Evolutionary conservation across 2,329 filamentous ascomycete species (phyloP), one percentile per base, ranked within the genome.

Genomic region (Colletotrichum orchidophilum): DNA sequence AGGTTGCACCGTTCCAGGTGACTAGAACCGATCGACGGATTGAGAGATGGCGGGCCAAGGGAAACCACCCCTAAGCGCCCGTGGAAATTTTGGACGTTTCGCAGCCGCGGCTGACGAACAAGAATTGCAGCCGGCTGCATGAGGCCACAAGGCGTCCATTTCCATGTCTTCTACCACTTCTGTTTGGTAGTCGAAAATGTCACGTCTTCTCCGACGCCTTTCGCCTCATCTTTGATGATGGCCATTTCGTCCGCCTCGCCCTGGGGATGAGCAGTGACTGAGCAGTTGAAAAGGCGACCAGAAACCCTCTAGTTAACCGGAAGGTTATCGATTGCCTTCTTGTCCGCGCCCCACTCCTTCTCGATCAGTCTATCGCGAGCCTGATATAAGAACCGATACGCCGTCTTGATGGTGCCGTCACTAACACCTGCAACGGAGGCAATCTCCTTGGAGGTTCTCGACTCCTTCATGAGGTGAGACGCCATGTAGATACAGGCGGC

Each of bases 401-500:
- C 95, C 29, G 94, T 97, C 77, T 97, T 95, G 77, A 99, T 97
- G 0, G 96, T 99, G 66, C 96, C 95, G 78, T 99, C 97, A 80
- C 95, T 98, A 31, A 99, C 96, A 74, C 94, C 94, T 1, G 94
- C 94, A 21, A 96, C 92, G 27, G 83, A 82, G 5, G 94, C 93
- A 76, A 99, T 98, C 72, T 97, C 93, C 81, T 95, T 95, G n/a
- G 94, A 93, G 7, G 90, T 86, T 77, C 93, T 93, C 24, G 90
- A 86, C 75, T 96, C 90, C 66, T 92, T 93, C 84, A 97, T 92
- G 46, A 98, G 87, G 78, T 96, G 91, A 33, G 94, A 95, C 4
- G 96, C 93, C 91, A 98, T 96, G 86, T 96, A 99, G 81, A 99
- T 98, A 81, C 95, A 97, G 35, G 96, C 95, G 21, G 95, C 96